Evolutionary conservation across 805 yeast species (phyloP), one percentile per base, ranked within the genome.

Genomic region (Saccharomycopsis malanga): DNA sequence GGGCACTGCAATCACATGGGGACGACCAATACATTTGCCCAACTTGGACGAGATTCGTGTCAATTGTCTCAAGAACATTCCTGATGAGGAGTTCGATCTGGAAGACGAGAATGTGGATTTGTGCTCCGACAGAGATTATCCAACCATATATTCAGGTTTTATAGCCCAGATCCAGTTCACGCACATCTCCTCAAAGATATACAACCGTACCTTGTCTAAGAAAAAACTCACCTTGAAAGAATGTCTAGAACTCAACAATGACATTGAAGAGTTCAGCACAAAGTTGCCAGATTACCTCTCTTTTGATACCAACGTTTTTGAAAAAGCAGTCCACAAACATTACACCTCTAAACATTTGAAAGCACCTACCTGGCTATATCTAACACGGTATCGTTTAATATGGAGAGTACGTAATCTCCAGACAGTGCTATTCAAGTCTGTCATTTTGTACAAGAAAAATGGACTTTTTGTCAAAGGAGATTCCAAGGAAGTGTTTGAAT

Each of bases 321-420:
- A 64, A 54, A 58, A 18, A 38, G 49, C 27, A 55, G 60, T 2
- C 53, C 59, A 17, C 42, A 36, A 29, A 53, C 57, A 17, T 61
- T 63, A 24, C 24, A 30, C 22, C 22, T 12, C 21, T 27, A 38
- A 45, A 4, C 17, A 23, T 4, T 20, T 17, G 5, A 27, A 36
- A 18, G 36, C 42, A 27, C 74, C 76, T 4, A 69, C 68, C 30
- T 79, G 85, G 83, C 66, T 79, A 46, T 65, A 71, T 3, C 64
- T 80, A 24, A 66, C 79, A 4, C 63, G 81, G 45, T 70, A 68
- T 53, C 66, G 80, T 50, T 61, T 81, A 37, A 67, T 66, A 38
- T 81, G 86, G 86, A 65, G 82, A 55, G 76, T 71, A 46, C 72
- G 72, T 49, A 76, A 77, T 59, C 55, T 80, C 39, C 78, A 77